Evolutionary conservation across 2,329 filamentous ascomycete genomes (phyloP), one percentile per base, ranked within the genome.

Genomic region (Lachnellula cervina): DNA sequence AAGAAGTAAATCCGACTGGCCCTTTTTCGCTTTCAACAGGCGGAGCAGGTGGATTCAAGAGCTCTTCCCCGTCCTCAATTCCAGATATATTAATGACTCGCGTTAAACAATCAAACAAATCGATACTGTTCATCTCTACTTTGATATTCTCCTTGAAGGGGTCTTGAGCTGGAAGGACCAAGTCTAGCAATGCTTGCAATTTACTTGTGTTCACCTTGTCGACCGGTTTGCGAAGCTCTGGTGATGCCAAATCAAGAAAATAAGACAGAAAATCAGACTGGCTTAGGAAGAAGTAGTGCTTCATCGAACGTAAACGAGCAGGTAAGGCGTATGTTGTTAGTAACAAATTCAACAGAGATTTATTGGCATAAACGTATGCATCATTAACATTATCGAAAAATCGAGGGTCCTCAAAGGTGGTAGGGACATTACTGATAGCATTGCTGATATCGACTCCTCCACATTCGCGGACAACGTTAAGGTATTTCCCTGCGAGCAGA

Each of bases 251-350:
- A 69, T 99, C 94, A 57, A 99, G 84, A 71, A 99, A 99, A 73
- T 97, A 96, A 2, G 91, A 91, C 72, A 99, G 97, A 76, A 96
- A 99, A 71, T 99, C 94, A 35, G 94, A 97, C 8, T 92, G 88
- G 66, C 97, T 93, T 59, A 99, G 85, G 78, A 99, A 99, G 77
- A 97, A 99, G 76, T 99, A 99, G 73, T 99, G 94, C 71, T 99
- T 99, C 40, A 99, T 78, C 14, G 93, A 97, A 46, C 88, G 84
- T 55, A 99, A 80, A 38, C 94, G 84, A 28, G 89, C 88, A 0
- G 93, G 92, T 5, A 99, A 81, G 13, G 89, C 89, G 69, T 99
- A 94, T 6, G 94, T 94, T 0, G 93, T 97, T 42, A 99, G 80
- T 2, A 99, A 84, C 0, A 99, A 80, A 58, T 91, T 88, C 74